These are phyloP conservation scores for Calocybe gangraenosa DNA, from an alignment of 768 basidiomycete species.

Conservation along the genomic window DNA sequence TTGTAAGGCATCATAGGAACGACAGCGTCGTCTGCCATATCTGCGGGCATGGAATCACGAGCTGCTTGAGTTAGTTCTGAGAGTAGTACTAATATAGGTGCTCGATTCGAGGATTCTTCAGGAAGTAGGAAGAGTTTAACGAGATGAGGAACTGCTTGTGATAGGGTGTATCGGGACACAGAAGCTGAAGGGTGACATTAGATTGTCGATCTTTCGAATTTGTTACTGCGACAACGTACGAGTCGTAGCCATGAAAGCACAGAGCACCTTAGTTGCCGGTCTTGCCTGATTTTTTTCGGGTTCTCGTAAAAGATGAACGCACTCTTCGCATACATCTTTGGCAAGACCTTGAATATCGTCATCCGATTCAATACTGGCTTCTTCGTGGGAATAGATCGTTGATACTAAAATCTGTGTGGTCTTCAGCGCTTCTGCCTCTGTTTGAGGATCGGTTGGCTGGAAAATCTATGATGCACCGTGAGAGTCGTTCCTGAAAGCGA, in stretches of 20 bases:
- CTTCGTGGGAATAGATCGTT: constrained; percentile 60
- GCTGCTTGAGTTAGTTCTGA: constrained; percentile 59
- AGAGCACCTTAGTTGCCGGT: constrained; percentile 81
- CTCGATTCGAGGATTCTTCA: constrained; percentile 62
- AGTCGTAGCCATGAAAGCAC: constrained; percentile 72
- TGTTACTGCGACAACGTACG: constrained; percentile 51
- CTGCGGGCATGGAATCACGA: constrained; percentile 33
- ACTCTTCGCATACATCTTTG: constrained; percentile 75
- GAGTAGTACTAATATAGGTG: constrained; percentile 62
- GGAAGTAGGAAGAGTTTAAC: constrained; percentile 70
- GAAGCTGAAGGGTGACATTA: constrained; percentile 42
- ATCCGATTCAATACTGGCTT: constrained; percentile 32
- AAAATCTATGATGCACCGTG: constrained; percentile 59
- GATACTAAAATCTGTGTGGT: constrained; percentile 69
- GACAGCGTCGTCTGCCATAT: constrained; percentile 16
- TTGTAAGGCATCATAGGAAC: constrained; percentile 55
- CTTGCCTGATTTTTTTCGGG: constrained; percentile 93
- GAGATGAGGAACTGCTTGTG: constrained; percentile 72
- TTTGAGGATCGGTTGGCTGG: constrained; percentile 78
- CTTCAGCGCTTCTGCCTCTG: constrained; percentile 70
- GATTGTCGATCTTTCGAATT: background rate
- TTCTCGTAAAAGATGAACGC: constrained; percentile 73
- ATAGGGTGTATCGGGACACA: constrained; percentile 62
- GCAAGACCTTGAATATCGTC: constrained; percentile 55
- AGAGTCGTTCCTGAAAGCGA: background rate